Evolutionary conservation across 257 asterid genomes (phyloP), one percentile per base, ranked within the genome.

Genomic region (Striga asiatica): DNA sequence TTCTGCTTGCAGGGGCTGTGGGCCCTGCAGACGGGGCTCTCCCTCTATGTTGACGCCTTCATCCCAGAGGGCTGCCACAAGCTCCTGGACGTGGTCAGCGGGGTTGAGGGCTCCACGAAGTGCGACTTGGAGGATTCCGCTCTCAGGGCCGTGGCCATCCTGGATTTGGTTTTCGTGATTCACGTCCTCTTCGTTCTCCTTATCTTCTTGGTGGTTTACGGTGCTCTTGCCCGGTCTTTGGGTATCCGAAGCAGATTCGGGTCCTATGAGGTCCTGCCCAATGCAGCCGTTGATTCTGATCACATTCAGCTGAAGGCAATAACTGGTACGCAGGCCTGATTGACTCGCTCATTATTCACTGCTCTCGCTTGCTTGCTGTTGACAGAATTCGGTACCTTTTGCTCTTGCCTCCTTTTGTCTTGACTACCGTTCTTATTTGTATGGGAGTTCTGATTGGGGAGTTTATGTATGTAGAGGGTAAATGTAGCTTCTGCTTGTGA

Each of bases 21-120:
- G 96, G 85, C 81, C 16, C 72, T 89, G 27, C 98, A 89, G 73
- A 81, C 95, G 0, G 96, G 98, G 18, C 84, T 86, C 14, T 75
- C 95, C 5, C 83, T 86, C 25, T 83, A 86, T 19, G 94, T 89
- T 0, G 96, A 89, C n/a, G 93, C 93, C 2, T 89, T 89, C 66
- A 80, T 89, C 24, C 98, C 98, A 0, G 92, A 83, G 60, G 98
- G 98, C 21, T 89, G 98, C 73, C 97, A 89, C 76, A 83, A 83
- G 84, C 73, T 89, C 49, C 77, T 89, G 0, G 97, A 86, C 45
- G 98, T 86, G 9, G 83, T 83, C 32, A 83, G 82, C 53, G 96
- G 98, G 7, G 88, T 89, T 9, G 96, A 89, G 65, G 96, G 98
- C n/a, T 83, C 95, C 13, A 89, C 98, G 20, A 89, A 83, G 71